Evolutionary conservation across 164 flowering plant genomes (phyloP), one percentile per base, ranked within the genome.

Genomic region (Vitis rupestris): DNA sequence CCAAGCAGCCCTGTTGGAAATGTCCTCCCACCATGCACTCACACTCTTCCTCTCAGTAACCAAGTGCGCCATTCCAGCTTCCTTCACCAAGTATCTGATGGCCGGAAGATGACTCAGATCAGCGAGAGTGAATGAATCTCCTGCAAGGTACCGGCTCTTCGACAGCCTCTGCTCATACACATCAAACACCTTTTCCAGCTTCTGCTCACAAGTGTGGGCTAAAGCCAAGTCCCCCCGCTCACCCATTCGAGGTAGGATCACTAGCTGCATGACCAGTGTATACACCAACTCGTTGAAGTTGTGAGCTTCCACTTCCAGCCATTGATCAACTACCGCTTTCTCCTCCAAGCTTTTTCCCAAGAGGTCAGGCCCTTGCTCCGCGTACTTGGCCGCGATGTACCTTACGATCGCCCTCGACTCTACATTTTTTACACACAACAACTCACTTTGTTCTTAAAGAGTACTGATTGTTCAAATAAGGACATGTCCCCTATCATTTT

Each of bases 251-350:
- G 95, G 93, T n/a, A 85, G 73, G 58, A 90, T 63, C 12, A 85
- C 59, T 1, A 83, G 72, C 23, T 92, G 86, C 47, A 87, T 67
- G 1, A 85, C 83, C 1, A 88, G n/a, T 30, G 57, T 74, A 80
- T 57, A 80, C 2, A 86, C 81, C 30, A 83, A 29, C 29, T 83
- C 85, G 63, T 87, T 79, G 80, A 79, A 87, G 73, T 87, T 88
- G 79, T 92, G 87, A 1, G 88, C 83, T 72, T 92, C 97, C 17
- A 90, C 90, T 71, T 90, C 97, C 0, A 90, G 80, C 95, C 97
- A 92, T 70, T 92, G 96, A 30, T 92, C 91, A 27, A 89, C 87
- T 56, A 86, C 10, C 8, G 94, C 97, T 69, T 61, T 69, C 72
- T 92, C 90, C 69, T 90, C 91, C 16, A 82, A 14, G 0, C 84